Evolutionary conservation across 345 rosid species (phyloP).

Genomic region (Trapa incisa): DNA sequence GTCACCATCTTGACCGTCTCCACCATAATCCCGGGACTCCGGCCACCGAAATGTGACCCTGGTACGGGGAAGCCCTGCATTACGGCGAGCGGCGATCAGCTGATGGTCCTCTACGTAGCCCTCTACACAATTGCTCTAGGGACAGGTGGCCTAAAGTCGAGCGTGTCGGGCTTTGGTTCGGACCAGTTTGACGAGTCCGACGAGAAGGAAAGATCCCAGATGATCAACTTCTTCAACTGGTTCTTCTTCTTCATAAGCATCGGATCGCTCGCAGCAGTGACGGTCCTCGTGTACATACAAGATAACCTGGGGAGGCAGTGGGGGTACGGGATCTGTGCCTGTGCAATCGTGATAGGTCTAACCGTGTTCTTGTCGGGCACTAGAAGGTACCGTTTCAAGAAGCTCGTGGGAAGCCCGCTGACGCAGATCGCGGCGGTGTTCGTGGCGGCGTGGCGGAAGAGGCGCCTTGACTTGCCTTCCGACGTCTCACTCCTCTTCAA

Average conservation of each 20-base stretch:
- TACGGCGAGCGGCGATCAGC: constrained; percentile 51
- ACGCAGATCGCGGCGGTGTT: constrained; percentile 69
- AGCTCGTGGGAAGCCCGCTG: constrained; percentile 81
- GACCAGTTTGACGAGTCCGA: constrained; percentile 87
- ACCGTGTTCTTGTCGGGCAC: constrained; percentile 63
- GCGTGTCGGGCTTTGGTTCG: constrained; percentile 91
- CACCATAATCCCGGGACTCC: constrained; percentile 59
- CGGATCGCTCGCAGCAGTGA: constrained; percentile 72
- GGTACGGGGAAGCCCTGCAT: constrained; percentile 27
- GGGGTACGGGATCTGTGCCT: constrained; percentile 84
- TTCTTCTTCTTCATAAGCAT: constrained; percentile 85
- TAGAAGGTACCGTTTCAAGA: constrained; percentile 66
- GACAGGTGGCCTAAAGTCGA: constrained; percentile 90
- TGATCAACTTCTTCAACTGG: constrained; percentile 80
- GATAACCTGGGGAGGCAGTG: constrained; percentile 73
- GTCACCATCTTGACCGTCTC: constrained; percentile 62
- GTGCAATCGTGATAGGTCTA: constrained; percentile 50
- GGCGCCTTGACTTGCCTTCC: constrained; percentile 43
- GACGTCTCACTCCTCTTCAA: constrained; percentile 41
- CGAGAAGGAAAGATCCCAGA: constrained; percentile 42
- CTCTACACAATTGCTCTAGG: constrained; percentile 80
- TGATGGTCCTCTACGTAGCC: constrained; percentile 55
- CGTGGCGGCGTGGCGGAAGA: constrained; percentile 58
- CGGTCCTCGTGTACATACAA: constrained; percentile 80
- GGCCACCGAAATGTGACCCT: constrained; percentile 62